phyloP scores from a whole-genome alignment of 169 alveolate genomes.

The Plasmodium gaboni region DNA sequence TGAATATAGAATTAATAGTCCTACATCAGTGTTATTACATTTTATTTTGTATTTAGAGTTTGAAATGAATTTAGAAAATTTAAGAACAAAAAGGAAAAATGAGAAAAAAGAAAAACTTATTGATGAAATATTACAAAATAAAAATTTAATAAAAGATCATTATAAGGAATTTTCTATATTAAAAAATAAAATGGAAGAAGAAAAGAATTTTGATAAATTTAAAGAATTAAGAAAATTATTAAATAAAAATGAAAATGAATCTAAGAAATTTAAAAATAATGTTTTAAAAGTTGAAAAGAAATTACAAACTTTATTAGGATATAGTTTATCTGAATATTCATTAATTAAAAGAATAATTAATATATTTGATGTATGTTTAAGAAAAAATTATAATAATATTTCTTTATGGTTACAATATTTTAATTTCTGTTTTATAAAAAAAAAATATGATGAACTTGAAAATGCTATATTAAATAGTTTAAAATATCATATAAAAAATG shows the following conservation, averaged over 20 bases:
- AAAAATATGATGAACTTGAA: constrained; percentile 30
- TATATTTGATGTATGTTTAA: constrained; percentile 41
- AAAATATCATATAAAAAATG: constrained; percentile 60
- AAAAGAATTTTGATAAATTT: constrained; percentile 18
- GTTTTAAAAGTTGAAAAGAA: constrained; percentile 43
- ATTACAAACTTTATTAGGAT: constrained; percentile 29
- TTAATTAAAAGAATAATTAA: constrained; percentile 53
- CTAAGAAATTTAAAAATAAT: constrained; percentile 24
- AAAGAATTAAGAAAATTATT: constrained; percentile 18
- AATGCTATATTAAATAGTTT: constrained; percentile 47
- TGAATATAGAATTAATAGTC: constrained; percentile 51
- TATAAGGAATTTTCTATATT: constrained; percentile 10
- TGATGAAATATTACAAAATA: constrained; percentile 42
- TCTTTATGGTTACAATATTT: constrained; percentile 63
- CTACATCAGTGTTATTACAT: constrained; percentile 16
- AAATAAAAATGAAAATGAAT: constrained; percentile 26
- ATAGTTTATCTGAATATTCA: constrained; percentile 43
- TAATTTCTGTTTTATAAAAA: constrained; percentile 39
- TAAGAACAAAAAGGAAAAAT: constrained; percentile 42
- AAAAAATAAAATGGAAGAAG: constrained; percentile 19
- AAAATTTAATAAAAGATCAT: constrained; percentile 24
- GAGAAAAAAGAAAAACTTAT: constrained; percentile 31
- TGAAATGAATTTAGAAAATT: constrained; percentile 48
- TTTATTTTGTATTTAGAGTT: constrained; percentile 60
- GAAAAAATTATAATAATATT: constrained; percentile 51